Conservation (phyloP, 371 early-diverging fungal species). For the Saksenaea oblongispora region DNA sequence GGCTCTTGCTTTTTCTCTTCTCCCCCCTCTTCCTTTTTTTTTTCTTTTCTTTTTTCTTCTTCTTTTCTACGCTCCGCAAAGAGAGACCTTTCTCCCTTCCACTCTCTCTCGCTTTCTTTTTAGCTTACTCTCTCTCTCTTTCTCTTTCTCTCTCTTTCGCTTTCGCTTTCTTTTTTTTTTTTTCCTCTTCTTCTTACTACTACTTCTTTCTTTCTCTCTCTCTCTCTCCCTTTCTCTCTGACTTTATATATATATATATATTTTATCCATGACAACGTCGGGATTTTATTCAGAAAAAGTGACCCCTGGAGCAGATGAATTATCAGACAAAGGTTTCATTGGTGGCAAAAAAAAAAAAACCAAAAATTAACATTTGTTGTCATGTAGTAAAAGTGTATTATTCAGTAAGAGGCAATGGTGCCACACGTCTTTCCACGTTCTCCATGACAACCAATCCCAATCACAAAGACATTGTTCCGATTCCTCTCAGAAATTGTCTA, state of each 20-base stretch:
- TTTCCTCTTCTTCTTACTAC: background rate
- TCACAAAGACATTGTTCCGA: conserved; percentile 15
- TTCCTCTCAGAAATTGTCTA: conserved; percentile 42
- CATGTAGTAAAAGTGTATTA: conserved; percentile 39
- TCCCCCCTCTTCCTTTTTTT: background rate
- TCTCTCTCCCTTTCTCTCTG: background rate
- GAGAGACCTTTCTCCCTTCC: background rate
- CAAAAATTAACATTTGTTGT: conserved; percentile 3
- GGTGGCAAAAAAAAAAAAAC: background rate
- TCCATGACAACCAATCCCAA: conserved; percentile 9
- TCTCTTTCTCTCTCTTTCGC: conserved; percentile 3
- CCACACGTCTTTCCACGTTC: conserved; percentile 44
- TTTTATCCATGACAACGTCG: conserved; percentile 3
- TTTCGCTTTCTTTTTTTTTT: background rate
- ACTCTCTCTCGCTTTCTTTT: background rate
- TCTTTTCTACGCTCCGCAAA: conserved; percentile 5
- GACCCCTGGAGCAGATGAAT: background rate
- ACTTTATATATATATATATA: background rate
- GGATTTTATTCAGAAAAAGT: background rate
- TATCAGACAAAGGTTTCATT: background rate
- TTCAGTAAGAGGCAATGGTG: conserved; percentile 28
- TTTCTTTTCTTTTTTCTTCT: conserved; percentile 9
- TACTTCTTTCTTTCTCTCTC: background rate
- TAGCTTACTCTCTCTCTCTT: background rate
- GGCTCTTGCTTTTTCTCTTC: conserved; percentile 2